Evolutionary conservation across 1,139 yeast species (phyloP), one percentile per base, ranked within the genome.

Genomic region (Lodderomyces margitis): DNA sequence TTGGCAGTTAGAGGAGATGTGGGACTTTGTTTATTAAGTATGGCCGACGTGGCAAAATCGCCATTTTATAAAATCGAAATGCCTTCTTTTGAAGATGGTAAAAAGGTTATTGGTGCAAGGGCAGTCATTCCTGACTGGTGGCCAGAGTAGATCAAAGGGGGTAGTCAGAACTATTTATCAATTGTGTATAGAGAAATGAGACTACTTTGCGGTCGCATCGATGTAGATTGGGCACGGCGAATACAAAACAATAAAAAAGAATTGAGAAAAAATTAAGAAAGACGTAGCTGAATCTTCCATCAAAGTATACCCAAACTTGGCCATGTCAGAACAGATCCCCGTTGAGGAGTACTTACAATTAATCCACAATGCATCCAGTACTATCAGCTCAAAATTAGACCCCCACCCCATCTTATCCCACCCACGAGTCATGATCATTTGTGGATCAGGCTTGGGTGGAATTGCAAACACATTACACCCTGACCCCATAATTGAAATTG

Each of bases 391-490:
- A 6, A 38, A 42, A 30, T 39, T 51, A 21, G 33, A 37, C 10
- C 14, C 24, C 2, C 19, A 24, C 12, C 39, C 41, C 21, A 44
- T 41, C 14, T 50, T 68, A 33, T 17, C 51, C 31, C 44, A 55
- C 21, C 92, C 94, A 1, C 68, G 80, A 45, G 83, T 80, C 1
- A 77, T 91, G 54, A 84, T 92, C 50, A 85, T 92, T 40, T 91
- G 98, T 66, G 98, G 98, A 5, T 87, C 97, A 3, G 98, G 98
- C 0, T 71, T 92, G 12, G 95, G 96, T 8, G 95, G 95, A 0
- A 83, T 92, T 41, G 84, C 92, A 1, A 68, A 78, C 40, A 62
- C 73, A 48, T 58, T 83, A 45, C 61, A 64, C 27, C 54, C 66
- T 1, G 66, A 63, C 37, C 60, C 76, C 37, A 61, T 58, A 42